A percentile compares a stretch with the other conserved stretches of the same genome.
phyloP scores from a whole-genome alignment of 1,139 yeast genomes.

The Schwanniomyces etchellsii region DNA sequence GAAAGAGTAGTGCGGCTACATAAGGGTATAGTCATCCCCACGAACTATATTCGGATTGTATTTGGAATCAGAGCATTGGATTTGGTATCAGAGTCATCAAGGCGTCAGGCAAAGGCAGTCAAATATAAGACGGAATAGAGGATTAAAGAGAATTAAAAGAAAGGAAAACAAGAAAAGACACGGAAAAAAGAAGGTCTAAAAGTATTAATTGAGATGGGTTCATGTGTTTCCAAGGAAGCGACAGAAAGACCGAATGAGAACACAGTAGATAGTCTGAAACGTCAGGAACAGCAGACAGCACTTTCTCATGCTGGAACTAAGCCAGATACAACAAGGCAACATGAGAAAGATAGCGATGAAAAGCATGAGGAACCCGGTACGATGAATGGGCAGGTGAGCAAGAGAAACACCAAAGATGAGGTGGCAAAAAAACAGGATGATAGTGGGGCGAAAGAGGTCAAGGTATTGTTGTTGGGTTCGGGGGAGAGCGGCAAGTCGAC shows the following conservation, averaged over 20 bases:
- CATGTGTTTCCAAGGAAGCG: constrained; percentile 24
- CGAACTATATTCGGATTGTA: too few relatives aligned
- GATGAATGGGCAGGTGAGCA: background rate
- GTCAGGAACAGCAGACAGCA: background rate
- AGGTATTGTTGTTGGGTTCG: constrained; percentile 64
- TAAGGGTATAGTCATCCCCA: too few relatives aligned
- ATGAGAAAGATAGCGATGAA: constrained; percentile 3
- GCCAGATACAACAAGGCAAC: constrained; percentile 9
- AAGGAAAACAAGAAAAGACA: too few relatives aligned
- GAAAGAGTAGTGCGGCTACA: too few relatives aligned
- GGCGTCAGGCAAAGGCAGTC: too few relatives aligned
- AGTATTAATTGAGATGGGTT: constrained; percentile 21
- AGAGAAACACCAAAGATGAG: background rate
- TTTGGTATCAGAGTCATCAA: too few relatives aligned
- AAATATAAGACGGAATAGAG: too few relatives aligned
- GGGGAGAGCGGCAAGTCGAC: constrained; percentile 82
- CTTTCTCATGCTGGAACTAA: constrained; percentile 2
- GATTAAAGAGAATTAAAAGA: too few relatives aligned
- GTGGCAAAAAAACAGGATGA: constrained; percentile 4
- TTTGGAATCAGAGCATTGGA: too few relatives aligned
- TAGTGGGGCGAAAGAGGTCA: constrained; percentile 37
- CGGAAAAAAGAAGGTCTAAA: too few relatives aligned
- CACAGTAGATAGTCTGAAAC: constrained; percentile 7
- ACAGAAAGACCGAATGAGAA: constrained; percentile 10
- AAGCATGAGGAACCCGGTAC: background rate